These are phyloP conservation scores for Triticum urartu DNA, from an alignment of 176 grass and related monocot genomes.

Conservation along the genomic window DNA sequence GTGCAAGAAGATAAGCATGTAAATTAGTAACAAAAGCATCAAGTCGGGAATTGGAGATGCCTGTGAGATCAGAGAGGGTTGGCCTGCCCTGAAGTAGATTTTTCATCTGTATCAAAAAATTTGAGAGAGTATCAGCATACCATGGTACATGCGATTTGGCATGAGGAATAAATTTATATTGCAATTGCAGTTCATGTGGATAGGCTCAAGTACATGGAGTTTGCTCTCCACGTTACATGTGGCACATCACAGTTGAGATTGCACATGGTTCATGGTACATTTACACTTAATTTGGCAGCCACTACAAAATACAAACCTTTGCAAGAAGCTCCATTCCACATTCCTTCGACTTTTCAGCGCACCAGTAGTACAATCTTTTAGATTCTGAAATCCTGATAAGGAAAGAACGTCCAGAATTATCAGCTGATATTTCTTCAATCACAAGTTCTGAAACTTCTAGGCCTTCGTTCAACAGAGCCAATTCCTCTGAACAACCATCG, in stretches of 20 bases:
- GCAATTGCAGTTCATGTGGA: background rate
- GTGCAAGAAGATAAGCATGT: constrained; percentile 69
- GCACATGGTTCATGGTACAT: background rate
- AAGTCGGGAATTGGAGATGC: constrained; percentile 75
- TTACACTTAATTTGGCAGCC: background rate
- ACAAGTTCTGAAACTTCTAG: constrained; percentile 39
- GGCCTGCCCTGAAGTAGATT: constrained; percentile 70
- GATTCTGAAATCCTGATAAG: constrained; percentile 54
- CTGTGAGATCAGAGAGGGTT: constrained; percentile 73
- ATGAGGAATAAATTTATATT: background rate
- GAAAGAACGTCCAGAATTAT: constrained; percentile 81
- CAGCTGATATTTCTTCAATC: constrained; percentile 82
- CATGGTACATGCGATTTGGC: constrained; percentile 1
- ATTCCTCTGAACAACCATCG: constrained; percentile 63
- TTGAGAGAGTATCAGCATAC: constrained; percentile 5
- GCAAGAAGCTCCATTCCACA: constrained; percentile 69
- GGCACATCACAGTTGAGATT: constrained; percentile 1
- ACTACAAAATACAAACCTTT: constrained; percentile 52
- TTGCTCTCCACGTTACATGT: background rate
- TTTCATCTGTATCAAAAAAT: constrained; percentile 66
- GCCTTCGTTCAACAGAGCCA: constrained; percentile 48
- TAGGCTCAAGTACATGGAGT: background rate
- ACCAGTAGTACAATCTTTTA: constrained; percentile 87
- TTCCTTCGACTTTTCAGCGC: constrained; percentile 79
- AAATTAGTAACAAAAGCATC: constrained; percentile 76